Conservation (phyloP, 2,329 filamentous ascomycete genomes). For the Emericellopsis cladophorae region DNA sequence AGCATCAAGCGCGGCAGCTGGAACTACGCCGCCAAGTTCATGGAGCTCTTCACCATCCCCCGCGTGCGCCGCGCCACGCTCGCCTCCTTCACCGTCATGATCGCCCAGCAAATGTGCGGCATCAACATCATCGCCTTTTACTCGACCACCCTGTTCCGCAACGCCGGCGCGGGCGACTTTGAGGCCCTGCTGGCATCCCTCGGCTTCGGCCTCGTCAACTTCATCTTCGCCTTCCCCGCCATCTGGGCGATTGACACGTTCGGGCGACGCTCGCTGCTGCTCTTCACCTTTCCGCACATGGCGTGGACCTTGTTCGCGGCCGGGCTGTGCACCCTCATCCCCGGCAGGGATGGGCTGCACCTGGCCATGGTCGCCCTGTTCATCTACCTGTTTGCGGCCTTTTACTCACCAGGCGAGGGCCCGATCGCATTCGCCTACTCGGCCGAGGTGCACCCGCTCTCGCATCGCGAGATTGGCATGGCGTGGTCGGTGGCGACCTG, state of each 20-base stretch:
- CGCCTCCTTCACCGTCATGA: slow-evolving; percentile 71
- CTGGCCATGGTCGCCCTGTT: slow-evolving; percentile 40
- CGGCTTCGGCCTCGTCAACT: slow-evolving; percentile 46
- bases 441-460: slow-evolving; percentile 58
- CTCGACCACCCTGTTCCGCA: slow-evolving; percentile 47
- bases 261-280: slow-evolving; percentile 36
- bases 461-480: slow-evolving; percentile 62
- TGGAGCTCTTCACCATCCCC: slow-evolving; percentile 56
- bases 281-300: slow-evolving; percentile 29
- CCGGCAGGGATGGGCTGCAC: slow-evolving; percentile 17
- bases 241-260: slow-evolving; percentile 47
- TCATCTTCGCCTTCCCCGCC: slow-evolving; percentile 44
- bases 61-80: slow-evolving; percentile 60
- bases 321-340: slow-evolving; percentile 38
- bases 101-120: slow-evolving; percentile 58
- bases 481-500: slow-evolving; percentile 55
- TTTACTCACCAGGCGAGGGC: slow-evolving; percentile 44
- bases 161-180: slow-evolving; percentile 42
- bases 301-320: slow-evolving; percentile 24
- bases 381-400: slow-evolving; percentile 40
- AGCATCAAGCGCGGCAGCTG: slow-evolving; percentile 24
- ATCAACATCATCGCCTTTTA: slow-evolving; percentile 71
- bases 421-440: slow-evolving; percentile 57
- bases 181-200: slow-evolving; percentile 46
- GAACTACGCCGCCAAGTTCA: slow-evolving; percentile 49